Conservation (phyloP, 495 filamentous ascomycete genomes). For the Pseudotulostoma volvatum region DNA sequence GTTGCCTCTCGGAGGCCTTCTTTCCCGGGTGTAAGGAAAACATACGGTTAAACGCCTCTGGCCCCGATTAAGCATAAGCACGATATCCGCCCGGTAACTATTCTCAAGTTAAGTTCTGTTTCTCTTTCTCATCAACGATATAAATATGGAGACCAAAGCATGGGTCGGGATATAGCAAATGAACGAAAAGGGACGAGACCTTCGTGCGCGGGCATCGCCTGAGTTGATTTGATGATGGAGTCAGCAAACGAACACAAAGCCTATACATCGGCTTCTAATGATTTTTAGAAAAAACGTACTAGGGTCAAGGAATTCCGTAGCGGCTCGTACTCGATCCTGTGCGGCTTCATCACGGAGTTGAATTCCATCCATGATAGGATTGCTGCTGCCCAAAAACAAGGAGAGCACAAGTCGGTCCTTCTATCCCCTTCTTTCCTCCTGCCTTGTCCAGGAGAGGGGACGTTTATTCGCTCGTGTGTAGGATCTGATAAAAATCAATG, state of each 20-base stretch:
- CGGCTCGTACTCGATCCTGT: conserved; percentile 62
- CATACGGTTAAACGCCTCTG: conserved; percentile 49
- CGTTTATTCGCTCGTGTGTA: too few species aligned
- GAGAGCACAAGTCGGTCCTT: too few species aligned
- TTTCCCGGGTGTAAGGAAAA: too few species aligned
- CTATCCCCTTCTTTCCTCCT: too few species aligned
- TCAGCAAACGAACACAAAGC: too few species aligned
- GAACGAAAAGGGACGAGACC: conserved; percentile 18
- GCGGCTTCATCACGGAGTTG: conserved; percentile 69
- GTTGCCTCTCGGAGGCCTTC: neutral
- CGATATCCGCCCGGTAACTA: conserved; percentile 69
- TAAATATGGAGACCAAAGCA: too few species aligned
- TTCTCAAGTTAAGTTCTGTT: conserved; percentile 3
- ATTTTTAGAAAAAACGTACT: conserved; percentile 48
- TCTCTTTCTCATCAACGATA: too few species aligned
- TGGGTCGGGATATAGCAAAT: too few species aligned
- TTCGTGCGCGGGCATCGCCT: conserved; percentile 41
- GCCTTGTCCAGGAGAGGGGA: too few species aligned
- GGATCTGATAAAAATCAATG: too few species aligned
- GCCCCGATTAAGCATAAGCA: conserved; percentile 83
- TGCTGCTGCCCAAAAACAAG: conserved; percentile 6
- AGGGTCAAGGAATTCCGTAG: conserved; percentile 74
- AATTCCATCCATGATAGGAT: conserved; percentile 45
- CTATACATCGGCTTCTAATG: too few species aligned
- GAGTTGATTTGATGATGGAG: conserved; percentile 3